Base-by-base conservation (phyloP, 2,329 filamentous ascomycete species). In the Pseudopyrenochaeta lycopersici region DNA sequence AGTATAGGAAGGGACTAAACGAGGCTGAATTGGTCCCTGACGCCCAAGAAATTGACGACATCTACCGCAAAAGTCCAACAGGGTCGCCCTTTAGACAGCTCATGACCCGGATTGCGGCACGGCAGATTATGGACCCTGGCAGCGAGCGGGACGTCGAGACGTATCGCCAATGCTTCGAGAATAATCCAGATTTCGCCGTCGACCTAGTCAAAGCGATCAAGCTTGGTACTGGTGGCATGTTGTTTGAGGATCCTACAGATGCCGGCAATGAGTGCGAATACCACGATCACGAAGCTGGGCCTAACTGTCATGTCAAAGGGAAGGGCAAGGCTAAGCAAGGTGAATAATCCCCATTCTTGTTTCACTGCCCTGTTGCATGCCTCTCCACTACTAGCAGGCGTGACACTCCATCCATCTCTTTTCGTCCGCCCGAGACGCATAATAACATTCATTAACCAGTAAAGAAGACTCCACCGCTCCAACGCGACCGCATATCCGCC, bases 51-150 rank as follows among this genome's bases (percentile, higher is more conserved):
- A 82, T 84, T 58, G 78, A 81, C 54, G 79, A 81, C 7, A 82
- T 85, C 18, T 84, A 84, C 66, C 77, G 79, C 45, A 72, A 74
- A 44, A 80, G 78, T 29, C 76, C 78, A 3, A 46, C 59, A 2
- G 72, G 67, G 3, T 82, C 79, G 47, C 80, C 81, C 1, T 84
- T 84, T 63, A 74, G 81, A 31, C 74, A 67, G 27, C 72, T 84
- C 17, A 81, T 84, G 77, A 79, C 80, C 48, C 75, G 77, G 56
- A 84, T 85, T 42, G 82, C 82, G n/a, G 82, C 82, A 4, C 74
- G 82, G 21, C 82, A 85, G 69, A 82, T 84, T 55, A 84, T 85
- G 82, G 82, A 84, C 58, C 82, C 82, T 0, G 80, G 78, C 27
- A 78, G 73, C 48, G 76, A 82, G 36, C 77, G 78, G 51, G 77